Conservation (phyloP, 2,329 filamentous ascomycete genomes). For the Raffaelea albimanens region DNA sequence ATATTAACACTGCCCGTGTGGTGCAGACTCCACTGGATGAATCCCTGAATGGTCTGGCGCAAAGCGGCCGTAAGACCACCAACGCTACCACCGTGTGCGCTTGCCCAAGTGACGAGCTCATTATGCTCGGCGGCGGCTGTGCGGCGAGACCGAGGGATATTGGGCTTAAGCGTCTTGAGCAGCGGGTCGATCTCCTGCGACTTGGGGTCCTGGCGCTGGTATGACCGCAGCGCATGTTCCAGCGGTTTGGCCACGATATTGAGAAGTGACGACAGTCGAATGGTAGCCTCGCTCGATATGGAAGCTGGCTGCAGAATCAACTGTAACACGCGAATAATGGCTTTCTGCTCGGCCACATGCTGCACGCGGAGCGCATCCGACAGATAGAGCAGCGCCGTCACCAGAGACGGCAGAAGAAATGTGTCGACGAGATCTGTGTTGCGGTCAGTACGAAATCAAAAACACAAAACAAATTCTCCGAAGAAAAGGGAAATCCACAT, state of each 20-base stretch:
- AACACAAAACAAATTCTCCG: conserved; percentile 4
- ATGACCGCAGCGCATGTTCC: conserved; percentile 55
- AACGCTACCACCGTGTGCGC: not conserved
- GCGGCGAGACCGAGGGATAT: conserved; percentile 47
- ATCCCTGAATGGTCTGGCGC: conserved; percentile 49
- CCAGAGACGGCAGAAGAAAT: conserved; percentile 68
- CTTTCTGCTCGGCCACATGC: conserved; percentile 52
- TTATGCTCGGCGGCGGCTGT: conserved; percentile 53
- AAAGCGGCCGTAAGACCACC: conserved; percentile 46
- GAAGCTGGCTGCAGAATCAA: conserved; percentile 62
- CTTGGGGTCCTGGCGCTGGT: conserved; percentile 57
- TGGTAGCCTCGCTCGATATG: conserved; percentile 60
- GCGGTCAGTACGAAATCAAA: not conserved
- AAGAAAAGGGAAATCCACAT: conserved; percentile 24
- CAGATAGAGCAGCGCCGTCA: conserved; percentile 64
- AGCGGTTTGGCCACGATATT: conserved; percentile 62
- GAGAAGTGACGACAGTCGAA: conserved; percentile 62
- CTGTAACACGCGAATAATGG: conserved; percentile 62
- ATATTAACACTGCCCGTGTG: conserved; percentile 32
- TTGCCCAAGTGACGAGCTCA: conserved; percentile 60
- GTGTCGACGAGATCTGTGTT: conserved; percentile 59
- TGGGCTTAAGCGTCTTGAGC: conserved; percentile 53
- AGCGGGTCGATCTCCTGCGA: conserved; percentile 63
- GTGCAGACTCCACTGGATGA: conserved; percentile 59
- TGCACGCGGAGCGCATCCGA: conserved; percentile 60